phyloP scores from a whole-genome alignment of 257 asterid genomes.

The Solanum neorickii region DNA sequence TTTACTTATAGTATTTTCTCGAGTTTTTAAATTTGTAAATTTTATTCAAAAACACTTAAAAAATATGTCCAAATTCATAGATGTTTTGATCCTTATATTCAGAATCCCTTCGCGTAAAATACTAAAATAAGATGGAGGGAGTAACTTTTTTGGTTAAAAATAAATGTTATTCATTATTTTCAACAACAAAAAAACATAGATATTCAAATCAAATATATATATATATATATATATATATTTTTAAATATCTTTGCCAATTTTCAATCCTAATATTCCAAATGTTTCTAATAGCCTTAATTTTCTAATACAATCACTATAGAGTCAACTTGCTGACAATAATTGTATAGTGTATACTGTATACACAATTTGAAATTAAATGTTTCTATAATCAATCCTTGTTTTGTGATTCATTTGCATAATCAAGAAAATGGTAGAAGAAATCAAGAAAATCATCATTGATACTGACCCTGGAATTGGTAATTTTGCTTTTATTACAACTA shows the following conservation, averaged over 20 bases:
- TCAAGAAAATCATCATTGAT: constrained; percentile 86
- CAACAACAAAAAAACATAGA: background rate
- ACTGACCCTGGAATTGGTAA: constrained; percentile 93
- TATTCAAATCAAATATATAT: background rate
- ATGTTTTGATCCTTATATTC: background rate
- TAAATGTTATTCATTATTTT: background rate
- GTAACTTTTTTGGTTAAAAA: background rate
- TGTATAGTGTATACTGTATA: background rate
- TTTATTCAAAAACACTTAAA: background rate
- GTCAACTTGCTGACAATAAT: background rate
- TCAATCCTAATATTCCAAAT: background rate
- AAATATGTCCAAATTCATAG: background rate
- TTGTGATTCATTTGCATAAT: background rate
- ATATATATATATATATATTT: too few species aligned
- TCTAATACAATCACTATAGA: background rate
- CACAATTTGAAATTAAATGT: background rate
- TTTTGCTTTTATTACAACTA: too few species aligned
- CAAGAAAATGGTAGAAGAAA: constrained; percentile 5
- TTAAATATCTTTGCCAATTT: background rate
- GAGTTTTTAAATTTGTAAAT: background rate
- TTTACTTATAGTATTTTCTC: background rate
- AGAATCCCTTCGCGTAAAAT: background rate
- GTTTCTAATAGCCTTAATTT: background rate
- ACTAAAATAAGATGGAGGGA: background rate
- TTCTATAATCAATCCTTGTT: background rate